phyloP scores from a whole-genome alignment of 495 filamentous ascomycete genomes.

The Parmelia sp. region DNA sequence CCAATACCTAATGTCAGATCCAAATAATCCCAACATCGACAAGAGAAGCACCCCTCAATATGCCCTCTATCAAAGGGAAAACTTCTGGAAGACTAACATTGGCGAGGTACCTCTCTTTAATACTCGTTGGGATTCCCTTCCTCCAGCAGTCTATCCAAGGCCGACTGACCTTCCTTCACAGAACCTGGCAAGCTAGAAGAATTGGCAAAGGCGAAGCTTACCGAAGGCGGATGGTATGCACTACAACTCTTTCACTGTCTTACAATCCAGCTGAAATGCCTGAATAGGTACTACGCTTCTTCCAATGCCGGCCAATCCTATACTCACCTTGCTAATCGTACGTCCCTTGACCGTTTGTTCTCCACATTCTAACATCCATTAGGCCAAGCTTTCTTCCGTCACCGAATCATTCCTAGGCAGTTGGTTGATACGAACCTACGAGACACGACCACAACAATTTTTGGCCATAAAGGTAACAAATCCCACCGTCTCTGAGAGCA shows the following conservation, averaged over 20 bases:
- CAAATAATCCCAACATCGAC: constrained; percentile 50
- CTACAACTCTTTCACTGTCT: not conserved
- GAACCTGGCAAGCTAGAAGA: constrained; percentile 54
- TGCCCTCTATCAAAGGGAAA: constrained; percentile 55
- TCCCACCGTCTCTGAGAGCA: no score
- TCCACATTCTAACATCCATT: not conserved
- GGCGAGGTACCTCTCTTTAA: constrained; percentile 52
- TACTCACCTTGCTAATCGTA: constrained; percentile 59
- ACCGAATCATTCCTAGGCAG: constrained; percentile 57
- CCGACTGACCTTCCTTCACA: constrained; percentile 19
- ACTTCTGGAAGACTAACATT: constrained; percentile 54
- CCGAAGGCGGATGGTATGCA: constrained; percentile 42
- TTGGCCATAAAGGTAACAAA: constrained; percentile 44
- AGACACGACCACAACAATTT: constrained; percentile 54
- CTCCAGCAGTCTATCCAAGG: not conserved
- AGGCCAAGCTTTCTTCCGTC: constrained; percentile 58
- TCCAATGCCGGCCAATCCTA: constrained; percentile 59
- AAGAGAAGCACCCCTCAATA: constrained; percentile 54
- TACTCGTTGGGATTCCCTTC: constrained; percentile 33
- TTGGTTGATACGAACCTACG: constrained; percentile 56
- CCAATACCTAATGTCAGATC: constrained; percentile 48
- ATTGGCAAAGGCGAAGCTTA: constrained; percentile 50
- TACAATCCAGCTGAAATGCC: not conserved
- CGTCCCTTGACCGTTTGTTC: not conserved
- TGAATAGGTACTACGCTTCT: constrained; percentile 51